Conservation (phyloP, 768 basidiomycete genomes). For the Sutorius australiensis region DNA sequence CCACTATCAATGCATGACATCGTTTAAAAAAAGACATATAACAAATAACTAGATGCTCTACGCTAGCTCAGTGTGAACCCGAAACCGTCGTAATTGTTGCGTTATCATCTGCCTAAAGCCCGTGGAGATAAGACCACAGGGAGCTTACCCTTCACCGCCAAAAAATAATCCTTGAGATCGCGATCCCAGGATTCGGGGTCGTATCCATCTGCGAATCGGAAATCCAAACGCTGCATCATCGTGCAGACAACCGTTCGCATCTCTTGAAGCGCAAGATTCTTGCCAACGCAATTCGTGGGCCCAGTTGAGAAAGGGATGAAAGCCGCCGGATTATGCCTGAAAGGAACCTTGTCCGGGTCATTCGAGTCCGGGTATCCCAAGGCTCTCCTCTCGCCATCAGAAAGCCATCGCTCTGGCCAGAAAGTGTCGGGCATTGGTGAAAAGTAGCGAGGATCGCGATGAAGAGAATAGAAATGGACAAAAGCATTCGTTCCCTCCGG, state of each 20-base stretch:
- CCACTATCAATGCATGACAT: constrained; percentile 11
- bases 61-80: constrained; percentile 19
- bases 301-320: constrained; percentile 47
- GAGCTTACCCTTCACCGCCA: constrained; percentile 33
- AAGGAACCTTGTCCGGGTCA: constrained; percentile 25
- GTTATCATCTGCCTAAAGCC: constrained; percentile 14
- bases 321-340: constrained; percentile 34
- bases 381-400: constrained; percentile 21
- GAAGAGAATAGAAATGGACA: constrained; percentile 41
- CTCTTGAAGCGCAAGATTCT: constrained; percentile 41
- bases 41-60: constrained; percentile 27
- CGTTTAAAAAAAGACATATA: constrained; percentile 5
- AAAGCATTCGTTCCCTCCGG: constrained; percentile 44
- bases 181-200: constrained; percentile 32
- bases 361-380: constrained; percentile 26
- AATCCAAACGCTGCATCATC: constrained; percentile 40
- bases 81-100: constrained; percentile 8
- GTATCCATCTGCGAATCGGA: constrained; percentile 38
- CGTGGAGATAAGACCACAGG: constrained; percentile 36
- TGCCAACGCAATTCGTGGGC: constrained; percentile 43
- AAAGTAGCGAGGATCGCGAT: constrained; percentile 46
- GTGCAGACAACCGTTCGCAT: constrained; percentile 37
- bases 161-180: constrained; percentile 38
- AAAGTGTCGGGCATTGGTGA: constrained; percentile 43
- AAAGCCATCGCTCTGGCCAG: constrained; percentile 44